Conservation (phyloP, 805 yeast genomes). For the Ogataea nitratoaversa region DNA sequence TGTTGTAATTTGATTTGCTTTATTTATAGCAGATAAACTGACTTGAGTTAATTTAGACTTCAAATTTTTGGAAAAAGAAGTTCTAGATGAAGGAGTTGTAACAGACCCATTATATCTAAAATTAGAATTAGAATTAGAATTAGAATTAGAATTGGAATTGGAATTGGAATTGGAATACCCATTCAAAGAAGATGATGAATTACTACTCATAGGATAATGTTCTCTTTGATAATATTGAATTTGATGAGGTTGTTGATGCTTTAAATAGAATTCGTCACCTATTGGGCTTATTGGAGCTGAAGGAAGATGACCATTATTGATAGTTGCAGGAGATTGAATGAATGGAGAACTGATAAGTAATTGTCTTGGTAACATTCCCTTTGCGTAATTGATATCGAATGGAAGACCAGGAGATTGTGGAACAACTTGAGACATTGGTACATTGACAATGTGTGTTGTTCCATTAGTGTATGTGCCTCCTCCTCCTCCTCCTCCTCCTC, state of each 20-base stretch:
- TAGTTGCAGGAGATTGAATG: constrained; percentile 36
- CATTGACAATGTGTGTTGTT: constrained; percentile 14
- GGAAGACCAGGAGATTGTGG: constrained; percentile 45
- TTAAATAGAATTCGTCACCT: constrained; percentile 5
- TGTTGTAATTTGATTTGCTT: neutral
- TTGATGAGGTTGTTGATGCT: neutral
- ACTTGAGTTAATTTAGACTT: constrained; percentile 16
- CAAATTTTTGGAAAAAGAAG: constrained; percentile 16
- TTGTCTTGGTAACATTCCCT: constrained; percentile 60
- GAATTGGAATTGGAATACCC: neutral
- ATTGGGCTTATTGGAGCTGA: constrained; percentile 5
- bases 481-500: too few relatives aligned
- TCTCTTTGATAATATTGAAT: constrained; percentile 1
- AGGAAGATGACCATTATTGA: constrained; percentile 8
- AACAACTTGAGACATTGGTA: constrained; percentile 13
- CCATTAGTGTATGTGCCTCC: too few relatives aligned
- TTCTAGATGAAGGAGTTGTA: constrained; percentile 4
- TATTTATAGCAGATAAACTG: constrained; percentile 2
- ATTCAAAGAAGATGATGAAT: neutral
- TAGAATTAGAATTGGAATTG: too few relatives aligned
- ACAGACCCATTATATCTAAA: neutral
- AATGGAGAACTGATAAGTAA: constrained; percentile 59
- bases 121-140: too few relatives aligned
- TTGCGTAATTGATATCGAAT: constrained; percentile 55
- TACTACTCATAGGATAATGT: neutral